These are phyloP conservation scores for Guyanaporus albipodus DNA, from an alignment of 768 basidiomycete genomes.

Conservation along the genomic window DNA sequence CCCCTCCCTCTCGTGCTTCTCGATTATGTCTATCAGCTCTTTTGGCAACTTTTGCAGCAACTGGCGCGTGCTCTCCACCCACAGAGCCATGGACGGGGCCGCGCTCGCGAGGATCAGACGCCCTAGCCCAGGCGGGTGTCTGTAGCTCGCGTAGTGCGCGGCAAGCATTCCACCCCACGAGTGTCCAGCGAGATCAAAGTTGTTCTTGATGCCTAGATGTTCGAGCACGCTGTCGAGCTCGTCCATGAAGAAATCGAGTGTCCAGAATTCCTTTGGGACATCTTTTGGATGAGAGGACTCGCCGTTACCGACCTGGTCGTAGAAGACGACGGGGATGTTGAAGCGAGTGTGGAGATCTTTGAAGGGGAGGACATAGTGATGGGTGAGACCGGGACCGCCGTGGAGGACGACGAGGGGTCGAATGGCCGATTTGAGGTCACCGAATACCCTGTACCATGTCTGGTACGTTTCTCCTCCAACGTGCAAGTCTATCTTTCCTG, in stretches of 20 bases:
- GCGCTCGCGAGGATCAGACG: slow-evolving; percentile 34
- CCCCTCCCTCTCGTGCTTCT: slow-evolving; percentile 33
- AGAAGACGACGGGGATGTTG: slow-evolving; percentile 43
- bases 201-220: slow-evolving; percentile 36
- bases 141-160: slow-evolving; percentile 35
- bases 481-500: slow-evolving; percentile 21
- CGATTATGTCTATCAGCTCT: slow-evolving; percentile 25
- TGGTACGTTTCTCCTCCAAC: slow-evolving; percentile 27
- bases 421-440: slow-evolving; percentile 33
- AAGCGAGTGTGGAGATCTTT: slow-evolving; percentile 30
- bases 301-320: slow-evolving; percentile 49
- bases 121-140: slow-evolving; percentile 38
- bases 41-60: slow-evolving; percentile 26
- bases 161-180: slow-evolving; percentile 59
- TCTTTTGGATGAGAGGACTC: slow-evolving; percentile 40
- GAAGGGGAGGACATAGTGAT: slow-evolving; percentile 40
- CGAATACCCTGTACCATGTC: slow-evolving; percentile 44
- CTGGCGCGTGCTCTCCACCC: slow-evolving; percentile 21
- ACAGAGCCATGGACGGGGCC: slow-evolving; percentile 30
- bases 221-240: slow-evolving; percentile 49
- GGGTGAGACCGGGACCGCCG: slow-evolving; percentile 41
- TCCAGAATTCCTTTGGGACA: slow-evolving; percentile 36
- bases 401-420: slow-evolving; percentile 42
- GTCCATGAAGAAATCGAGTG: slow-evolving; percentile 46
- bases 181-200: slow-evolving; percentile 50